Percentiles rank a stretch among this genome's conserved stretches.
Evolutionary conservation across 2,329 filamentous ascomycete species (phyloP).

Genomic region (Colletotrichum simmondsii): DNA sequence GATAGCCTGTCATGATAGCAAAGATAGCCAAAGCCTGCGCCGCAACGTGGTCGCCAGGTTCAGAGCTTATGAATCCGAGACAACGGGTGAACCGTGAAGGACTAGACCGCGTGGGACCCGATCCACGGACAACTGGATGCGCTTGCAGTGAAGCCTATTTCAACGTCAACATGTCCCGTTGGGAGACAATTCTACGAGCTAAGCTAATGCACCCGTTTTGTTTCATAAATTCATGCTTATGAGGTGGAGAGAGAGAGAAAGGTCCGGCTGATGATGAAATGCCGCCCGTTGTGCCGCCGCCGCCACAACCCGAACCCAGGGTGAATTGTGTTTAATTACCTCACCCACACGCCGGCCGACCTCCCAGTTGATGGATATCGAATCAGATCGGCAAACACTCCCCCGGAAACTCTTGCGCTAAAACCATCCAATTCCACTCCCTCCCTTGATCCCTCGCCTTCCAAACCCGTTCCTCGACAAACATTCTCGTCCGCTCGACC

Average conservation of each 20-base stretch:
- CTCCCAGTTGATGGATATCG: slow-evolving; percentile 34
- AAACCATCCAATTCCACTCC: slow-evolving; percentile 44
- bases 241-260: neutral
- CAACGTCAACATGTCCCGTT: slow-evolving; percentile 7
- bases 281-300: neutral
- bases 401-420: slow-evolving; percentile 40
- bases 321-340: no score
- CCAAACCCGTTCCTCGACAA: slow-evolving; percentile 43
- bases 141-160: slow-evolving; percentile 22
- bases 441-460: slow-evolving; percentile 38
- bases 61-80: neutral
- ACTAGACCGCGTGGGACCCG: neutral
- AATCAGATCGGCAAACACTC: slow-evolving; percentile 44
- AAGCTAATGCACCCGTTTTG: neutral
- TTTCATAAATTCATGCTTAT: neutral
- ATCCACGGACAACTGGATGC: neutral
- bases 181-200: no score
- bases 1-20: slow-evolving; percentile 19
- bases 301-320: neutral
- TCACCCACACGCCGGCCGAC: neutral
- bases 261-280: neutral
- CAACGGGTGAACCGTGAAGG: neutral
- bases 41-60: neutral
- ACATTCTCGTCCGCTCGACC: slow-evolving; percentile 38
- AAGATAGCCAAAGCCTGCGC: slow-evolving; percentile 16